Evolutionary conservation across 1,284 basidiomycete species (phyloP).

Genomic region (Singerocomus inundabilis): DNA sequence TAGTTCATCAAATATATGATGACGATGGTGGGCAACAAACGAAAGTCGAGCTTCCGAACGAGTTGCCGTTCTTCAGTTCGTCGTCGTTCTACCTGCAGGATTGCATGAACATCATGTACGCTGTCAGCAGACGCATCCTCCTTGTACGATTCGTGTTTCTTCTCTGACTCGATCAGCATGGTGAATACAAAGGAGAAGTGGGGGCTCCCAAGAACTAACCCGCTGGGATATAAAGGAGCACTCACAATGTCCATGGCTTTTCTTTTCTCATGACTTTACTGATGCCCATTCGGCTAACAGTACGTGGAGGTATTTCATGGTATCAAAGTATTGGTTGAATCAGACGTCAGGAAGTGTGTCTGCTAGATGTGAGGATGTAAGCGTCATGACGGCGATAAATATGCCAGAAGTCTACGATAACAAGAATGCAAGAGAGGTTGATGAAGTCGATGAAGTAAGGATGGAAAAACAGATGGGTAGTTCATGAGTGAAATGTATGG

Average conservation of each 20-base stretch:
- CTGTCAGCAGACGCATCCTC: neutral
- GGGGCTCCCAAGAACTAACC: neutral
- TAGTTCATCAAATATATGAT: conserved; percentile 69
- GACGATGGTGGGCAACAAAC: conserved; percentile 60
- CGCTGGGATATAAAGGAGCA: conserved; percentile 6
- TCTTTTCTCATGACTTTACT: conserved; percentile 6
- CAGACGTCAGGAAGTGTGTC: too few species aligned
- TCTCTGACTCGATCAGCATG: conserved; percentile 21
- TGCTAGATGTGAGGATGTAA: too few species aligned
- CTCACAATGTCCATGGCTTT: neutral
- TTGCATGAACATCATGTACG: neutral
- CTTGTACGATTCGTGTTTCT: conserved; percentile 14
- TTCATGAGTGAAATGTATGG: neutral
- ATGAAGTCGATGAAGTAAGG: neutral
- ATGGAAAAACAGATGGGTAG: neutral
- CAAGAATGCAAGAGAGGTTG: neutral
- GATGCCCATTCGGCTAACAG: neutral
- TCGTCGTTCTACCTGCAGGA: conserved; percentile 8
- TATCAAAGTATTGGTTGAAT: neutral
- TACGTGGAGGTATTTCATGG: neutral
- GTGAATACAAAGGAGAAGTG: neutral
- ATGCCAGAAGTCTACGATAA: conserved; percentile 11
- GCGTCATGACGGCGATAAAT: neutral
- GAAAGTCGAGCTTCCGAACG: conserved; percentile 54
- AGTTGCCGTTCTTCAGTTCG: conserved; percentile 40